Percentiles rank a stretch among this genome's conserved stretches.
Evolutionary conservation across 192 early-diverging fungal species (phyloP).

Genomic region (Umbelopsis sp.): DNA sequence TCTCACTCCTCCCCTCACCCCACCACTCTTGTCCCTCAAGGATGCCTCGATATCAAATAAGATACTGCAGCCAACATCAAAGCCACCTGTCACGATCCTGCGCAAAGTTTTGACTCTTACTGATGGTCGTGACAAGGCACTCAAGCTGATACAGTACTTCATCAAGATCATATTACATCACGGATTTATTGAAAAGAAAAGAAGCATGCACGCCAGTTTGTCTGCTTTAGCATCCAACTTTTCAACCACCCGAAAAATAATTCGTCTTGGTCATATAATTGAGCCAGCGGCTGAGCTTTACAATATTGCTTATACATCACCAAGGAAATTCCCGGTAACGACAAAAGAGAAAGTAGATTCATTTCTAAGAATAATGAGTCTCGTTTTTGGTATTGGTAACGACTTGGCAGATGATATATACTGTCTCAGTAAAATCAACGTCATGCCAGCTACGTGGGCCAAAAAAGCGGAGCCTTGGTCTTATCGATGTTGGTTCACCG

Average conservation of each 20-base stretch:
- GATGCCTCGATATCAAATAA: neutral
- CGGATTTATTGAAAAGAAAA: conserved; percentile 31
- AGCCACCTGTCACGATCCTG: conserved; percentile 40
- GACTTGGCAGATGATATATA: conserved; percentile 77
- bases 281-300: conserved; percentile 63
- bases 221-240: conserved; percentile 65
- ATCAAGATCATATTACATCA: conserved; percentile 70
- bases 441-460: conserved; percentile 51
- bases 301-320: conserved; percentile 27
- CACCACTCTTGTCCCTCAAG: neutral
- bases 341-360: neutral
- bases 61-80: neutral
- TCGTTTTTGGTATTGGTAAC: conserved; percentile 58
- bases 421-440: conserved; percentile 70
- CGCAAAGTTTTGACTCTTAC: conserved; percentile 65
- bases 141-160: conserved; percentile 79
- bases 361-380: conserved; percentile 20
- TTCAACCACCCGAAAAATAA: conserved; percentile 72
- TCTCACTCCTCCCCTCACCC: conserved; percentile 4
- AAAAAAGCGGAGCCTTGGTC: conserved; percentile 61
- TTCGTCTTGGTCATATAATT: conserved; percentile 71
- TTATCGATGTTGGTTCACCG: conserved; percentile 70
- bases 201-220: conserved; percentile 18
- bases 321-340: neutral
- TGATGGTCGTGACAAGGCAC: conserved; percentile 84